Base-by-base conservation (phyloP, 208 protist species). In the Phytomonas sp. region DNA sequence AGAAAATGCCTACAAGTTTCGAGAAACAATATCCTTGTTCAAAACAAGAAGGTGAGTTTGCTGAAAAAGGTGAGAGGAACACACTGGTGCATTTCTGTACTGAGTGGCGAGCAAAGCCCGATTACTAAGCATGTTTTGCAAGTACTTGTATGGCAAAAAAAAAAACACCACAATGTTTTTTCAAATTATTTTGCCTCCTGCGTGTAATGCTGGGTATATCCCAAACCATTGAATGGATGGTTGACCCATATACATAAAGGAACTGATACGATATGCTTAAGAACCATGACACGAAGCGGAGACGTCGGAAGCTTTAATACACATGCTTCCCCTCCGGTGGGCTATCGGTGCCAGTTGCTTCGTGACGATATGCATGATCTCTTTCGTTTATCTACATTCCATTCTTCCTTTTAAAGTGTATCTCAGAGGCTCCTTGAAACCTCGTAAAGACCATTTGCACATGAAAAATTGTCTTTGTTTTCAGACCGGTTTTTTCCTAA, bases 401-500 rank as follows among this genome's bases (percentile, higher is more conserved):
- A 17, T 51, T 51, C 13, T 51, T 17, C 40, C 3, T 23, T 51
- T 51, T 51, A 23, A 51, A 51, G 9, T 15, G 20, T 51, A n/a
- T n/a, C 13, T 51, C 13, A 23, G 7, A 51, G 2, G 7, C 13
- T 17, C 40, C 13, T 17, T 51, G 3, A 15, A 3, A 17, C 3
- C 13, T 51, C 40, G 13, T 2, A 51, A 15, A 51, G 9, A 3
- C 7, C 40, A 51, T 51, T 51, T 51, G 13, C 40, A 51, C 7
- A 51, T 51, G 40, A 15, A 51, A 51, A 51, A 51, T 51, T 51
- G 40, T 15, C 40, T 51, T 51, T 6, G 26, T 68, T 77, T 65
- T 88, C 36, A 11, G 81, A 70, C 30, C 84, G 82, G 56, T 95
- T 92, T 51, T 78, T 75, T 20, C 71, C 70, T 31, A 93, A 36